Percentiles rank a stretch among this genome's conserved stretches.
These are phyloP conservation scores for Hordeum marinum DNA, from an alignment of 176 grass and related monocot genomes.

Conservation along the genomic window DNA sequence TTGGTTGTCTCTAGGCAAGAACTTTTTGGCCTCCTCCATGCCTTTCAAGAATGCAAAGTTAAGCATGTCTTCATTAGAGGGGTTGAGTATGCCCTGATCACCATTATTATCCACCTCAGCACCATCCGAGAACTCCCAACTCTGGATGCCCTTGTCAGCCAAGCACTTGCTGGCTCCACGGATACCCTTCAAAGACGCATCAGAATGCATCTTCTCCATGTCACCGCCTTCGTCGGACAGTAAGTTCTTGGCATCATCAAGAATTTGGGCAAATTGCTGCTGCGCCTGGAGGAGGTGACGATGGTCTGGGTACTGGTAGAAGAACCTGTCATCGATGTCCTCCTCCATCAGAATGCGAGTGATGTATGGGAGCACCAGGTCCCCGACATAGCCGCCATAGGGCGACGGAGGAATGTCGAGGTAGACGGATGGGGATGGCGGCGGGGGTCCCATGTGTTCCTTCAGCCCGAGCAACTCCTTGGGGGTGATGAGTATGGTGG, in stretches of 20 bases:
- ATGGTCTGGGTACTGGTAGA: conserved; percentile 17
- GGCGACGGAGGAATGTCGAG: not conserved
- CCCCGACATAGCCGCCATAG: not conserved
- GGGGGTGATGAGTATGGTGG: not conserved
- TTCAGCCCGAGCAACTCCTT: conserved; percentile 4
- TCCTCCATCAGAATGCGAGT: conserved; percentile 46
- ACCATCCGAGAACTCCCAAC: not conserved
- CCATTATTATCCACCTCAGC: not conserved
- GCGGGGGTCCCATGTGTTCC: not conserved
- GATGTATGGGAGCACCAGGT: conserved; percentile 25
- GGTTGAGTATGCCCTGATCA: not conserved
- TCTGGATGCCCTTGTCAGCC: not conserved
- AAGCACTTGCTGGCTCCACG: not conserved
- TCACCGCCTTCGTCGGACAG: not conserved
- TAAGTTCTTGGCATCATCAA: not conserved
- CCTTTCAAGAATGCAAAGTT: conserved; percentile 28
- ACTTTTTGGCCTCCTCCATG: conserved; percentile 43
- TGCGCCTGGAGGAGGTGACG: conserved; percentile 23
- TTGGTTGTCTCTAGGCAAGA: conserved; percentile 38
- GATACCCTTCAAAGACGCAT: not conserved
- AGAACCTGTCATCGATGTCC: conserved; percentile 27
- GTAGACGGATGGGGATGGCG: not conserved
- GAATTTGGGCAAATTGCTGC: conserved; percentile 34
- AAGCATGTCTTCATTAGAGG: not conserved
- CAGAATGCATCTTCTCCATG: not conserved